These are phyloP conservation scores for Psilocybe tampanensis DNA, from an alignment of 768 basidiomycete species.

Conservation along the genomic window DNA sequence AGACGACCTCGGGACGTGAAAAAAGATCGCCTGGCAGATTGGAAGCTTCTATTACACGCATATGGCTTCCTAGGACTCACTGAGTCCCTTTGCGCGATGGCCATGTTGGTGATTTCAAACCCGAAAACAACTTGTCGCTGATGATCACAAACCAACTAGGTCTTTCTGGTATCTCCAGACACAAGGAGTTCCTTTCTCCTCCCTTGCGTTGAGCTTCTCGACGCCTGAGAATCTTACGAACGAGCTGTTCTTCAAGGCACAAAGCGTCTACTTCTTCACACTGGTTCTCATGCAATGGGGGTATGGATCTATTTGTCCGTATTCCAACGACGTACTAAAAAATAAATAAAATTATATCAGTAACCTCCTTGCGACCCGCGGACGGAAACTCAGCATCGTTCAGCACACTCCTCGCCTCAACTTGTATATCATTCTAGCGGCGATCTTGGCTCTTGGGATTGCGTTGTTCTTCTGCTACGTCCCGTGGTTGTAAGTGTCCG, in stretches of 20 bases:
- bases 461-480: conserved; percentile 44
- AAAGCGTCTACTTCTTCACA: conserved; percentile 54
- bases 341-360: conserved; percentile 26
- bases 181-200: conserved; percentile 49
- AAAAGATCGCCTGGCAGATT: conserved; percentile 56
- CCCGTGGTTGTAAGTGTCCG: conserved; percentile 36
- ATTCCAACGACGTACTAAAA: not conserved
- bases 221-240: conserved; percentile 35
- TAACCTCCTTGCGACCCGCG: conserved; percentile 58
- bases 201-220: conserved; percentile 43
- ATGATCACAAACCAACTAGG: conserved; percentile 27
- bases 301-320: conserved; percentile 14
- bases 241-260: conserved; percentile 44
- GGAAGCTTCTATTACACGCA: conserved; percentile 55
- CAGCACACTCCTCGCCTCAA: conserved; percentile 53
- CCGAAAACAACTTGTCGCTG: not conserved
- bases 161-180: conserved; percentile 40
- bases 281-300: conserved; percentile 63
- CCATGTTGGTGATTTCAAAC: conserved; percentile 39
- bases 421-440: conserved; percentile 47
- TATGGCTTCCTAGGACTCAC: conserved; percentile 57
- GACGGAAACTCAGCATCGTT: conserved; percentile 55
- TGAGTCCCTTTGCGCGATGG: conserved; percentile 48
- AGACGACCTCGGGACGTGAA: conserved; percentile 58
- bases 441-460: conserved; percentile 43